Evolutionary conservation across 768 basidiomycete genomes (phyloP), one percentile per base, ranked within the genome.

Genomic region (Suillus paluster): DNA sequence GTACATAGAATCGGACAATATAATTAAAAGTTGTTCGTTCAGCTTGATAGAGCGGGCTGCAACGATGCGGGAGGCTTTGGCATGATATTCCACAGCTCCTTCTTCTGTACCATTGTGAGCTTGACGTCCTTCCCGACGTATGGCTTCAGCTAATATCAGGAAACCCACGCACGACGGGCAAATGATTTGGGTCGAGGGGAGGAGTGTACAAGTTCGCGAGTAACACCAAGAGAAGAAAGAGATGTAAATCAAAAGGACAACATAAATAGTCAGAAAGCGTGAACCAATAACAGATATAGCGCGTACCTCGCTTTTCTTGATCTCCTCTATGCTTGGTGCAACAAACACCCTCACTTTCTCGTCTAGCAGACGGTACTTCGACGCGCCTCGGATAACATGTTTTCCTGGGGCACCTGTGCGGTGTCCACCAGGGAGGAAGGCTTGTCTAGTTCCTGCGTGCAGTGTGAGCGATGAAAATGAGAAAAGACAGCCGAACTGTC

Each of bases 331-430:
- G 17, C 86, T 81, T n/a, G 94, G 92, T 25, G 92, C 91, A 42
- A 96, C 86, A 64, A 89, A 94, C 55, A 92, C 84, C 68, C 94
- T 83, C 54, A 97, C 92, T 79, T 90, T 82, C 72, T 90, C 87
- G 70, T 97, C 92, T 59, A 93, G 67, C 17, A 97, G 79, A 59
- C 89, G 81, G 75, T 95, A 95, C 72, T 94, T 92, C 45, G 89
- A 82, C 69, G 88, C 87, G 45, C 93, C 92, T 45, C 83, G 74
- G 21, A 92, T 78, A 55, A 94, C 87, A 75, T 94, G 92, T 72
- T 89, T 86, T 73, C 95, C 93, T 21, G 94, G 94, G 27, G 94
- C 91, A 63, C 94, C 94, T 1, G 94, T 96, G 49, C 94, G 86
- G 71, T 85, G 88, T 25, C 92, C 91, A 64, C 93, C 92, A 9